These are phyloP conservation scores for Paramecium sexaurelia DNA, from an alignment of 73 alveolate species.

Conservation along the genomic window DNA sequence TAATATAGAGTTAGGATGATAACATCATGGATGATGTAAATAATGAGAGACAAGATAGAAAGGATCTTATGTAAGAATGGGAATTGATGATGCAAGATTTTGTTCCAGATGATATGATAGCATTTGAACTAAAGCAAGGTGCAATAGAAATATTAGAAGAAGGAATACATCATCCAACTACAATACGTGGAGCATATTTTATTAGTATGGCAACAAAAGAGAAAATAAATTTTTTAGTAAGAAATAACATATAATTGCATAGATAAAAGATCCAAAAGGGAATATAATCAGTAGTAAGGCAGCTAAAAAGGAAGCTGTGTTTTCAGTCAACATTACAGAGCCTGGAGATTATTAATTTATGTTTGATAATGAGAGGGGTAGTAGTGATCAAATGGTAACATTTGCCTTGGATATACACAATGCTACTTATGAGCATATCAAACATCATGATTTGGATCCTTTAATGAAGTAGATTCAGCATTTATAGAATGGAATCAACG, in stretches of 20 bases:
- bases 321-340: conserved; percentile 51
- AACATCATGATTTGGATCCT: conserved; percentile 69
- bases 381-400: conserved; percentile 53
- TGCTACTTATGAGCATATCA: conserved; percentile 63
- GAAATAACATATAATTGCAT: background rate
- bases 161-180: conserved; percentile 54
- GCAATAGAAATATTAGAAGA: conserved; percentile 54
- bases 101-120: conserved; percentile 66
- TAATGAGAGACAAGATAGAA: conserved; percentile 36
- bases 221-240: conserved; percentile 54
- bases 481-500: conserved; percentile 49
- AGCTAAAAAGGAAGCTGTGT: conserved; percentile 55
- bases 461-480: conserved; percentile 39
- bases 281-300: conserved; percentile 8
- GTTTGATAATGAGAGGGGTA: conserved; percentile 57
- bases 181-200: conserved; percentile 66
- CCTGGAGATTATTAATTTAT: conserved; percentile 61
- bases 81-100: conserved; percentile 62
- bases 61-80: conserved; percentile 69
- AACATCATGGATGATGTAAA: background rate
- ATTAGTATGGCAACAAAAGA: conserved; percentile 46
- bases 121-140: conserved; percentile 58
- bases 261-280: conserved; percentile 62
- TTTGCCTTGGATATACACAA: conserved; percentile 68
- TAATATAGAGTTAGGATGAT: background rate